Base-by-base conservation (phyloP, 306 rosid species). In the Lathyrus oleraceus region DNA sequence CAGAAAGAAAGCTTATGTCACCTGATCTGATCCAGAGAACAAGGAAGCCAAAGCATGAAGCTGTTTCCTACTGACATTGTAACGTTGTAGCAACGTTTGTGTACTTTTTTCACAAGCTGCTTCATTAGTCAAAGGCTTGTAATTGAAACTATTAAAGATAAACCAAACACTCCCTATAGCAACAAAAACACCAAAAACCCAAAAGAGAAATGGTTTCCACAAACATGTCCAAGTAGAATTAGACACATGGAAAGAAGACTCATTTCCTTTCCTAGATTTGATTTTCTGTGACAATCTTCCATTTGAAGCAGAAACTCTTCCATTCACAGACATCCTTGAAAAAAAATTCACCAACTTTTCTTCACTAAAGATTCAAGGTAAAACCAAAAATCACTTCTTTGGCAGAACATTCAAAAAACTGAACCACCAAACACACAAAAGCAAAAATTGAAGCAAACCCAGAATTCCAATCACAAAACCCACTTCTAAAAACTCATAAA, bases 11-110 rank as follows among this genome's bases (percentile, higher is more conserved):
- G 45, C 15, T 48, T 36, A 67, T 7, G 32, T 61, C 67, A 94
- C 98, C 98, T 94, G 96, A 90, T 94, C 96, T 73, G 97, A 87
- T 83, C 70, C 78, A 48, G 82, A 71, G 81, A 88, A 83, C 40
- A 75, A 52, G 60, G 96, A 83, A 61, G 79, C 83, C 71, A 87
- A 80, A 60, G 82, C 85, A 17, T 76, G 88, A 83, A 88, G 84
- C 66, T 84, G 89, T 62, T 78, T 74, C 65, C 72, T 82, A 84
- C 90, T 90, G 67, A 88, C 82, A 80, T 94, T 94, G 85, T 81
- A 78, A 77, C 81, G 84, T 44, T 82, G 89, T 59, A 85, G 80
- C 84, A 87, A 79, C 74, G 68, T 59, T 78, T 81, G 71, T 76
- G 87, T 68, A 48, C 81, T 84, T 71, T 68, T 83, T 62, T 82